A percentile compares a stretch with the other conserved stretches of the same genome.
phyloP scores from a whole-genome alignment of 2,329 filamentous ascomycete species.

The Microdochium trichocladiopsis region DNA sequence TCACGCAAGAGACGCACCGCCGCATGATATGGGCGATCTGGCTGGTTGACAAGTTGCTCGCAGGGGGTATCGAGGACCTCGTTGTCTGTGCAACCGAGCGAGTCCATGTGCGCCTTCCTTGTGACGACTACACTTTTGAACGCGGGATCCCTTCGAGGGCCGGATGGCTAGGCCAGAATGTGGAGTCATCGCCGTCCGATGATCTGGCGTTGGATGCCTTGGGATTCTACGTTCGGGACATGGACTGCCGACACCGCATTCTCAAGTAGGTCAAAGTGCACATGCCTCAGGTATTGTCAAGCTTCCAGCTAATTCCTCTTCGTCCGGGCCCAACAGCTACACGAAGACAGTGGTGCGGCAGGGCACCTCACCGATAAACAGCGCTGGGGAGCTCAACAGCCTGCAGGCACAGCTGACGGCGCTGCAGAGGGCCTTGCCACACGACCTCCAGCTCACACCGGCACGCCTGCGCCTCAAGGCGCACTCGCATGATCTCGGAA shows the following conservation, averaged over 20 bases:
- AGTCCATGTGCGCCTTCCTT: constrained; percentile 16
- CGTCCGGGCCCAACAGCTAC: too few species aligned
- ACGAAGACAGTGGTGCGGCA: background rate
- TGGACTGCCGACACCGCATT: constrained; percentile 13
- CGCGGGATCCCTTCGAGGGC: constrained; percentile 11
- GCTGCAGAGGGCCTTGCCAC: constrained; percentile 10
- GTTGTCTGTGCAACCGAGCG: constrained; percentile 13
- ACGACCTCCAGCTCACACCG: constrained; percentile 9
- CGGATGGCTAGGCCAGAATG: constrained; percentile 7
- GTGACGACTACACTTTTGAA: constrained; percentile 16
- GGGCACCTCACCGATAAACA: constrained; percentile 7
- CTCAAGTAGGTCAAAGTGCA: too few species aligned
- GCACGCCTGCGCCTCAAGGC: constrained; percentile 14
- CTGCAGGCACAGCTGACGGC: constrained; percentile 11
- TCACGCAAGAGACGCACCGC: constrained; percentile 14
- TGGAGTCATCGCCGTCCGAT: too few species aligned
- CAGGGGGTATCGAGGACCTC: constrained; percentile 18
- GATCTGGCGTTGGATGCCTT: constrained; percentile 13
- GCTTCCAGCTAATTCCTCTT: too few species aligned
- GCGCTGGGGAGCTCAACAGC: constrained; percentile 1
- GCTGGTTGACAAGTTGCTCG: constrained; percentile 13
- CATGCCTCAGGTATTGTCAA: too few species aligned
- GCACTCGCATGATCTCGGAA: constrained; percentile 12
- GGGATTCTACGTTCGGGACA: constrained; percentile 11
- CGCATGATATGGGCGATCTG: constrained; percentile 19